phyloP scores from a whole-genome alignment of 2,329 filamentous ascomycete genomes.

The Aspergillus sp. region DNA sequence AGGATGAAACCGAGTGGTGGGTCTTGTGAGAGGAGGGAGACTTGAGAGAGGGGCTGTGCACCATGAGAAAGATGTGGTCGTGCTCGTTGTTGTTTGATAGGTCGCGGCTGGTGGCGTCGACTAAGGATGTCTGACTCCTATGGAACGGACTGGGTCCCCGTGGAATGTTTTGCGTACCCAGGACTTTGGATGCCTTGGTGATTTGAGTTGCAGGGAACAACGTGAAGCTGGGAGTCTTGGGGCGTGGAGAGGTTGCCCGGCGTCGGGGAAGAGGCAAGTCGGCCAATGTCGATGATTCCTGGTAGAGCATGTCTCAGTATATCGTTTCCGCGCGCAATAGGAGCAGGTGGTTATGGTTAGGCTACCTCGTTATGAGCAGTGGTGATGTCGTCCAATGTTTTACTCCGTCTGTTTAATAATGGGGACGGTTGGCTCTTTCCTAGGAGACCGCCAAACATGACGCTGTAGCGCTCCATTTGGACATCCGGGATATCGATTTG shows the following conservation, averaged over 20 bases:
- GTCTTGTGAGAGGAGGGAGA: conserved; percentile 11
- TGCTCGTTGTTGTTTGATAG: conserved; percentile 17
- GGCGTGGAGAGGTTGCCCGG: conserved; percentile 37
- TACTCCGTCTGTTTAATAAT: conserved; percentile 36
- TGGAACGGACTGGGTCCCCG: conserved; percentile 25
- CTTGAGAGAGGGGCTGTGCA: conserved; percentile 6
- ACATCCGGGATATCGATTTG: conserved; percentile 78
- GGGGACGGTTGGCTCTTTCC: conserved; percentile 39
- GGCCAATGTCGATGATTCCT: conserved; percentile 8
- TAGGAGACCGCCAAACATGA: conserved; percentile 84
- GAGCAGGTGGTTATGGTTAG: not conserved
- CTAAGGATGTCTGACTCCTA: conserved; percentile 20
- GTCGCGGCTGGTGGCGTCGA: conserved; percentile 11
- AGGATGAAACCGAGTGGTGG: conserved; percentile 18
- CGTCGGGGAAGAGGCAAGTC: conserved; percentile 25
- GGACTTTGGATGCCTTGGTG: conserved; percentile 29
- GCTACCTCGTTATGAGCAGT: conserved; percentile 48
- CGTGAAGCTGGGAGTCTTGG: conserved; percentile 37
- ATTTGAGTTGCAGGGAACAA: conserved; percentile 37
- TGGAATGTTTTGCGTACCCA: conserved; percentile 32
- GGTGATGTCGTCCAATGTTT: conserved; percentile 50
- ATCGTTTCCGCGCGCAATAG: not conserved
- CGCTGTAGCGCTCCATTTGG: conserved; percentile 83
- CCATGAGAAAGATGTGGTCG: conserved; percentile 8
- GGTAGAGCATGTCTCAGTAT: not conserved